These are phyloP conservation scores for Polygonum maritimum DNA, from an alignment of 148 eudicot genomes.

Conservation along the genomic window DNA sequence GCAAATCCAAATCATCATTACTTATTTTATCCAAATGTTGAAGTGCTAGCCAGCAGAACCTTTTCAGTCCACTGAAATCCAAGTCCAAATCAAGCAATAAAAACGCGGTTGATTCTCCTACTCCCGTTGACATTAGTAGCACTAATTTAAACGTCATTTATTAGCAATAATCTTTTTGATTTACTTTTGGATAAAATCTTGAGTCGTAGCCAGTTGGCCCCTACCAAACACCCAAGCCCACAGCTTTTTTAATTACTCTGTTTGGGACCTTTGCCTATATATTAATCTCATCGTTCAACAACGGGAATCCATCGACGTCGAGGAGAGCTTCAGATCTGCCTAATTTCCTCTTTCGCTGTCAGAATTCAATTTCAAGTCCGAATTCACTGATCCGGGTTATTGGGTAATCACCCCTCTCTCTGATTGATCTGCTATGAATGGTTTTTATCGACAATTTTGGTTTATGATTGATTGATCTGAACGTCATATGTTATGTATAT, in stretches of 20 bases:
- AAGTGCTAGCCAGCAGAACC: no score
- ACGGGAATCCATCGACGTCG: slow-evolving; percentile 19
- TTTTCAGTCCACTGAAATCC: no score
- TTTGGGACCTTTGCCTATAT: neutral
- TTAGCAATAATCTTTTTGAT: neutral
- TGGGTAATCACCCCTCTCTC: neutral
- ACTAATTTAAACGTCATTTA: no score
- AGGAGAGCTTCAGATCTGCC: slow-evolving; percentile 23
- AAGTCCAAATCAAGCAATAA: no score
- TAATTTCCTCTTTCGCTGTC: slow-evolving; percentile 11
- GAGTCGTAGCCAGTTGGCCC: neutral
- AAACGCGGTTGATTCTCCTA: no score
- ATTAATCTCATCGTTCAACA: neutral
- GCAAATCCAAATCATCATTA: no score
- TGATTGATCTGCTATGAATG: neutral
- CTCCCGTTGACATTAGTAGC: no score
- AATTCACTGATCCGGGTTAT: neutral
- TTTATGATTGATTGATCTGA: no score
- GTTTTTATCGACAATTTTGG: no score
- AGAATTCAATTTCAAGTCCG: slow-evolving; percentile 12
- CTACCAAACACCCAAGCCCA: neutral
- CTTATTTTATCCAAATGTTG: no score
- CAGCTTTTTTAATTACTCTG: neutral
- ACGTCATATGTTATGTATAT: no score
- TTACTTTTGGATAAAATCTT: neutral